Percentiles rank a stretch among this genome's conserved stretches.
phyloP scores from a whole-genome alignment of 164 flowering plant species.

The Echeveria elegans region DNA sequence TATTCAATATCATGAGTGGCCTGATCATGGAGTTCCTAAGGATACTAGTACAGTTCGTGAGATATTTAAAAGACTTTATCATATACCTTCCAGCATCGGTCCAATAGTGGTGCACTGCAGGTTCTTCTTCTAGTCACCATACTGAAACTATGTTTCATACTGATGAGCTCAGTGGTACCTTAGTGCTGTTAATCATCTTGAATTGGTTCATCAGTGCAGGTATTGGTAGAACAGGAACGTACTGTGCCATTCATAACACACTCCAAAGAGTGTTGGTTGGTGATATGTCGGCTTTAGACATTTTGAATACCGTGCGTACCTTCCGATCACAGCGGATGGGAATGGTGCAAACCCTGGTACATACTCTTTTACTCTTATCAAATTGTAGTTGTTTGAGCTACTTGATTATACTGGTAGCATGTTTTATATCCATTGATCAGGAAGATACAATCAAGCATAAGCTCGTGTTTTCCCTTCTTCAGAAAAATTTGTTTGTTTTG shows the following conservation, averaged over 20 bases:
- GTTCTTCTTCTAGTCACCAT: constrained; percentile 23
- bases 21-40: constrained; percentile 91
- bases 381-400: neutral
- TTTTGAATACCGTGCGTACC: constrained; percentile 42
- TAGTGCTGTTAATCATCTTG: constrained; percentile 18
- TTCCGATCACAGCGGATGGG: constrained; percentile 92
- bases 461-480: neutral
- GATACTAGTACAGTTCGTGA: constrained; percentile 74
- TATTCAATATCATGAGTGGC: constrained; percentile 94
- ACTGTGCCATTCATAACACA: constrained; percentile 76
- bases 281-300: constrained; percentile 83
- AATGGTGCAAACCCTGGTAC: constrained; percentile 94
- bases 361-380: constrained; percentile 7
- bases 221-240: constrained; percentile 94
- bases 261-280: constrained; percentile 84
- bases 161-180: constrained; percentile 3
- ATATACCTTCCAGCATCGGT: constrained; percentile 55
- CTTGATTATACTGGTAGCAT: neutral
- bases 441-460: neutral
- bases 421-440: neutral
- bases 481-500: neutral
- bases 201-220: constrained; percentile 70
- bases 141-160: neutral
- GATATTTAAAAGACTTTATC: constrained; percentile 50
- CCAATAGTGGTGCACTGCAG: constrained; percentile 99